phyloP scores from a whole-genome alignment of 306 rosid genomes.

The Ochetophila trinervis region DNA sequence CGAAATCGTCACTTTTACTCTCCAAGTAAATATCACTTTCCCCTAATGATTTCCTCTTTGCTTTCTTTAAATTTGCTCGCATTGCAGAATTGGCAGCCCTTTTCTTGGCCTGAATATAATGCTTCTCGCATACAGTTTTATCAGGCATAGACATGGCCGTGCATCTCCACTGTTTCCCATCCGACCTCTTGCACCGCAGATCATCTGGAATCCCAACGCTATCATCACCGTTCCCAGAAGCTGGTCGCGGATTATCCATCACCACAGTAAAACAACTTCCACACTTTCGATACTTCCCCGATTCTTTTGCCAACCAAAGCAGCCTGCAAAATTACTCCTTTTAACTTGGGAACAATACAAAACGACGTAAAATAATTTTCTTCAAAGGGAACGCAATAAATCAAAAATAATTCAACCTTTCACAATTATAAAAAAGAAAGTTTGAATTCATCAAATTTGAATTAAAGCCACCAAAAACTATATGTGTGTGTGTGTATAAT shows the following conservation, averaged over 20 bases:
- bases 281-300: not conserved
- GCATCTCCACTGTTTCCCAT: conserved; percentile 98
- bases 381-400: no score
- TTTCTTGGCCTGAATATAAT: conserved; percentile 95
- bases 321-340: not conserved
- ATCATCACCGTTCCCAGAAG: conserved; percentile 59
- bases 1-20: conserved; percentile 75
- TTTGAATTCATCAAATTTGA: not conserved
- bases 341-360: not conserved
- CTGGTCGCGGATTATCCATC: conserved; percentile 60
- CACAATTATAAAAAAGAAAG: no score
- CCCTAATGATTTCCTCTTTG: conserved; percentile 65
- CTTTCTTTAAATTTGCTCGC: conserved; percentile 90
- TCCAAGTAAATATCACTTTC: conserved; percentile 65
- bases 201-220: conserved; percentile 85
- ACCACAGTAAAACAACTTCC: not conserved
- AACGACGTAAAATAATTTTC: no score
- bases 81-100: conserved; percentile 96
- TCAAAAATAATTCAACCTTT: no score
- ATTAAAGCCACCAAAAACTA: not conserved
- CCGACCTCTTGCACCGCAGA: conserved; percentile 93
- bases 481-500: no score
- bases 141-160: conserved; percentile 99
- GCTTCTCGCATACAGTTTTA: conserved; percentile 96
- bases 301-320: not conserved